Evolutionary conservation across 1,139 yeast genomes (phyloP).

Genomic region (Arxiozyma slooffiae): DNA sequence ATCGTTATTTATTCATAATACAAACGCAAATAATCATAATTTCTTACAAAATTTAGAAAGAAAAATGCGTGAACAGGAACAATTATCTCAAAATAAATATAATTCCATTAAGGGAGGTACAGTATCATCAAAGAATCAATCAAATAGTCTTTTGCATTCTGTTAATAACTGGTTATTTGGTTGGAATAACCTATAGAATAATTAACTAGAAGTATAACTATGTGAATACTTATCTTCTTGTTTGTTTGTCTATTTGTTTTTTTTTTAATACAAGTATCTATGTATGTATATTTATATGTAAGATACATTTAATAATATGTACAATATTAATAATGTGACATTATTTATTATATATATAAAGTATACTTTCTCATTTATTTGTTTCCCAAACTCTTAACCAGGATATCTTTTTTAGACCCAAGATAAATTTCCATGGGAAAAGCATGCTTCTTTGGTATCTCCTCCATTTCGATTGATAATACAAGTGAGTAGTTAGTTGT

Average conservation of each 20-base stretch:
- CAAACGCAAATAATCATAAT: slow-evolving; percentile 26
- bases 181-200: slow-evolving; percentile 41
- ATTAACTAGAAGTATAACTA: not conserved
- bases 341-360: too few species aligned
- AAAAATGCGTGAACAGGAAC: slow-evolving; percentile 27
- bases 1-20: slow-evolving; percentile 18
- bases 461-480: slow-evolving; percentile 12
- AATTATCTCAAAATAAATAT: not conserved
- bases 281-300: not conserved
- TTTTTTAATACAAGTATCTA: too few species aligned
- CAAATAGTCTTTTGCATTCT: slow-evolving; percentile 21
- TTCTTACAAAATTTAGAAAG: slow-evolving; percentile 30
- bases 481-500: slow-evolving; percentile 8
- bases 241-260: too few species aligned
- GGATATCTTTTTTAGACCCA: slow-evolving; percentile 8
- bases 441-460: not conserved
- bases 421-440: slow-evolving; percentile 4
- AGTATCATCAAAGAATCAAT: not conserved
- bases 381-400: not conserved
- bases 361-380: not conserved
- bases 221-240: too few species aligned
- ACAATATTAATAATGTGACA: not conserved
- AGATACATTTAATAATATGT: not conserved
- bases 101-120: not conserved
- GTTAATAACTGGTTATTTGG: slow-evolving; percentile 42